These are phyloP conservation scores for Flaveria robusta DNA, from an alignment of 129 eudicot genomes.

Conservation along the genomic window DNA sequence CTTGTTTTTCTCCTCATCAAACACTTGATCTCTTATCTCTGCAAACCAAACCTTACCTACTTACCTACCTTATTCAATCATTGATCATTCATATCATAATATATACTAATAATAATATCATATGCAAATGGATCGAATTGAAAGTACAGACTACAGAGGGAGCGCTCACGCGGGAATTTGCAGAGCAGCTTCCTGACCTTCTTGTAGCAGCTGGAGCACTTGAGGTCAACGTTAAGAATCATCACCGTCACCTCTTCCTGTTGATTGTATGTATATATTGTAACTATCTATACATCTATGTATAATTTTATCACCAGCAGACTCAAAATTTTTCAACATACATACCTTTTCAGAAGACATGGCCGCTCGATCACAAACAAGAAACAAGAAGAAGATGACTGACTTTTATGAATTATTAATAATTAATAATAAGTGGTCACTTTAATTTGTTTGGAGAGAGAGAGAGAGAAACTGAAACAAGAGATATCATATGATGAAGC, in stretches of 20 bases:
- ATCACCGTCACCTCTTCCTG: constrained; percentile 52
- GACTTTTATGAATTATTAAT: too few species aligned
- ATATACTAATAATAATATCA: background rate
- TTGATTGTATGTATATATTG: background rate
- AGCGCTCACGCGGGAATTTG: constrained; percentile 71
- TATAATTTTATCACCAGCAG: too few species aligned
- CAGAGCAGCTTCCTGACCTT: constrained; percentile 78
- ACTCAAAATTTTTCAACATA: too few species aligned
- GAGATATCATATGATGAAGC: too few species aligned
- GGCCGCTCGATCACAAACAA: constrained; percentile 5
- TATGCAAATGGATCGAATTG: background rate
- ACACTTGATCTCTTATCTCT: constrained; percentile 81
- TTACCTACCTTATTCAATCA: constrained; percentile 15
- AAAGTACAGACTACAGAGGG: background rate
- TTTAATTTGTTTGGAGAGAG: too few species aligned
- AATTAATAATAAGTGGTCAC: too few species aligned
- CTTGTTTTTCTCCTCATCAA: constrained; percentile 59
- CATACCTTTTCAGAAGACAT: constrained; percentile 50
- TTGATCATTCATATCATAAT: too few species aligned
- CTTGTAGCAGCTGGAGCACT: constrained; percentile 78
- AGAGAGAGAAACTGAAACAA: too few species aligned
- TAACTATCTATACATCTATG: too few species aligned
- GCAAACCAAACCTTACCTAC: too few species aligned
- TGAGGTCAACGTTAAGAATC: constrained; percentile 82
- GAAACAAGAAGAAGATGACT: background rate